Evolutionary conservation across 106 monocot species (phyloP).

Genomic region (Dendrobium huoshanense): DNA sequence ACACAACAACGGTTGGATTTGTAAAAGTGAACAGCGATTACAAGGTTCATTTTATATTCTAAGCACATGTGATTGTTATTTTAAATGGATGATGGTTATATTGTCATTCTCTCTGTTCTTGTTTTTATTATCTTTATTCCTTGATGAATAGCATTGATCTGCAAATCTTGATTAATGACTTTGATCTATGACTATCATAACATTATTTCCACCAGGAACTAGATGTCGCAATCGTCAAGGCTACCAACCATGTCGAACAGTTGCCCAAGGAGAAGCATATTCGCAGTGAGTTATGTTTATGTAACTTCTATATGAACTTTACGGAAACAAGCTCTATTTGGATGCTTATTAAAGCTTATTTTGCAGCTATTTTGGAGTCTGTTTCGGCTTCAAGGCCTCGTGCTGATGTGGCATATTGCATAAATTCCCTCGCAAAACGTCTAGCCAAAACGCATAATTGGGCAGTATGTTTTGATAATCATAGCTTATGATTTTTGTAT

Average conservation of each 20-base stretch:
- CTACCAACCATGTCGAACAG: conserved; percentile 44
- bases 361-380: conserved; percentile 41
- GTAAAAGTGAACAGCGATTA: conserved; percentile 74
- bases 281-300: conserved; percentile 18
- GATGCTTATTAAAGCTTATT: background rate
- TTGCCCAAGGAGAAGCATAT: conserved; percentile 50
- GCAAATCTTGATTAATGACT: no score
- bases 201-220: conserved; percentile 22
- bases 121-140: background rate
- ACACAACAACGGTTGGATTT: conserved; percentile 57
- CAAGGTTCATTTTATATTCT: conserved; percentile 34
- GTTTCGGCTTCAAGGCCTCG: conserved; percentile 41
- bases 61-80: background rate
- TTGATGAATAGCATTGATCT: background rate
- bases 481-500: background rate
- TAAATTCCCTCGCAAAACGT: conserved; percentile 36
- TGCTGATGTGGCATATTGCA: conserved; percentile 50
- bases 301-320: background rate
- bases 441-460: conserved; percentile 48
- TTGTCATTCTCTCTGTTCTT: background rate
- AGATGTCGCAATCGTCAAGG: conserved; percentile 53
- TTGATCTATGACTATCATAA: background rate
- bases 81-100: background rate
- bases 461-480: conserved; percentile 32
- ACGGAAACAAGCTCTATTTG: background rate